phyloP scores from a whole-genome alignment of 176 grass and related monocot species.

The Hsuehochloa calcarea region DNA sequence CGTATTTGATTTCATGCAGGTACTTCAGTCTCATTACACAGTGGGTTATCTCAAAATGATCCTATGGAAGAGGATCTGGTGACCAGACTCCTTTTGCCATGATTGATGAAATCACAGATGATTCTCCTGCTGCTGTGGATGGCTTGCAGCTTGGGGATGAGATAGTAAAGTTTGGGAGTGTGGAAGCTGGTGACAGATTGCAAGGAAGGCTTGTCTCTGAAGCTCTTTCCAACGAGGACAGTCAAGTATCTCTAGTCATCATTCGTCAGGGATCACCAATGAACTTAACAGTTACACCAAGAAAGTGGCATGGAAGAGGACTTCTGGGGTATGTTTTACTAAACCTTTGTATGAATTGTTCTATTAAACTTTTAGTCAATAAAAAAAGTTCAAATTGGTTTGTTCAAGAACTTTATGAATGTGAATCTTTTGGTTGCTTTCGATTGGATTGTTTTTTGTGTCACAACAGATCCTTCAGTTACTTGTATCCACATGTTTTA shows the following conservation, averaged over 20 bases:
- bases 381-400: background rate
- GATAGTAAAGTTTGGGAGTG: slow-evolving; percentile 89
- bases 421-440: background rate
- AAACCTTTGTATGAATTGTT: background rate
- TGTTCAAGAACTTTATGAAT: background rate
- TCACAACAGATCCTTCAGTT: background rate
- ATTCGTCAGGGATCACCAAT: slow-evolving; percentile 60
- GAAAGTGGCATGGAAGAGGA: slow-evolving; percentile 77
- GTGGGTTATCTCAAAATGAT: slow-evolving; percentile 49
- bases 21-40: slow-evolving; percentile 21
- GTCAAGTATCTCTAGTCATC: slow-evolving; percentile 54
- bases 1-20: slow-evolving; percentile 40
- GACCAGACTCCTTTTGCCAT: slow-evolving; percentile 70
- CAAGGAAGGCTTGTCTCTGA: slow-evolving; percentile 73
- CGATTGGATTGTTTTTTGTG: background rate
- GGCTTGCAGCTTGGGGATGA: slow-evolving; percentile 85
- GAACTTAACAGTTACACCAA: slow-evolving; percentile 73
- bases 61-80: slow-evolving; percentile 62
- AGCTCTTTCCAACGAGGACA: slow-evolving; percentile 59
- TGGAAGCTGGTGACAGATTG: slow-evolving; percentile 66
- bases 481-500: background rate
- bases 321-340: slow-evolving; percentile 73
- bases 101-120: slow-evolving; percentile 87
- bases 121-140: slow-evolving; percentile 69
- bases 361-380: background rate